A percentile compares a stretch with the other conserved stretches of the same genome.
phyloP scores from a whole-genome alignment of 140 eudicot species.

The Bidens hawaiensis region DNA sequence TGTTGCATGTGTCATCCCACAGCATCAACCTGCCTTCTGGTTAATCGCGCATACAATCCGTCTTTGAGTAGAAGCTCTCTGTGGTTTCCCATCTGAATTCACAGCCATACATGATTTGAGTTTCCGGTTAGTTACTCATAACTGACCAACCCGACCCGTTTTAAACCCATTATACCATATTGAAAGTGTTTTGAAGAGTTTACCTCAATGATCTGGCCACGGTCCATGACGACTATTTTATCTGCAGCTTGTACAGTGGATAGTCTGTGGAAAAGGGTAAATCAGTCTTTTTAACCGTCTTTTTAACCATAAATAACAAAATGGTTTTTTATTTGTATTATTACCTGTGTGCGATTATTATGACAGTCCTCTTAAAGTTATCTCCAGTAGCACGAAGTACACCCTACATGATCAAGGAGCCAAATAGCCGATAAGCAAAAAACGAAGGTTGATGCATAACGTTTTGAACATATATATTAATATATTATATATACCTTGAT shows the following conservation, averaged over 20 bases:
- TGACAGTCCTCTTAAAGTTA: conserved; percentile 62
- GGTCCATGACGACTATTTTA: conserved; percentile 82
- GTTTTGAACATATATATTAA: no score
- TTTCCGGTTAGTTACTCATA: neutral
- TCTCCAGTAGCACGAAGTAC: conserved; percentile 69
- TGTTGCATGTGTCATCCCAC: conserved; percentile 14
- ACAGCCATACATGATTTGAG: conserved; percentile 14
- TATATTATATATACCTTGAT: conserved; percentile 52
- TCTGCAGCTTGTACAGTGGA: conserved; percentile 97
- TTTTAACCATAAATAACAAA: conserved; percentile 4
- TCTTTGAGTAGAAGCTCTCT: conserved; percentile 67
- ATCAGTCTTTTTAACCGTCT: conserved; percentile 15
- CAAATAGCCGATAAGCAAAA: conserved; percentile 13
- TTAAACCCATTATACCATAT: neutral
- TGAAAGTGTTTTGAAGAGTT: neutral
- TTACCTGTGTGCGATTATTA: conserved; percentile 92
- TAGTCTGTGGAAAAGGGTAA: conserved; percentile 46
- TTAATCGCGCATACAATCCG: conserved; percentile 58
- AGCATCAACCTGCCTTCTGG: conserved; percentile 22
- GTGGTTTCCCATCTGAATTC: conserved; percentile 82
- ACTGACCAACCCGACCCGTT: neutral
- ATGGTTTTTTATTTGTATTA: conserved; percentile 12
- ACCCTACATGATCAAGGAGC: conserved; percentile 54
- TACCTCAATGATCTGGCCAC: conserved; percentile 92
- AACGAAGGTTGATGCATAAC: neutral